Conservation (phyloP, 163 green algal genomes). For the Trebouxia gelatinosa region DNA sequence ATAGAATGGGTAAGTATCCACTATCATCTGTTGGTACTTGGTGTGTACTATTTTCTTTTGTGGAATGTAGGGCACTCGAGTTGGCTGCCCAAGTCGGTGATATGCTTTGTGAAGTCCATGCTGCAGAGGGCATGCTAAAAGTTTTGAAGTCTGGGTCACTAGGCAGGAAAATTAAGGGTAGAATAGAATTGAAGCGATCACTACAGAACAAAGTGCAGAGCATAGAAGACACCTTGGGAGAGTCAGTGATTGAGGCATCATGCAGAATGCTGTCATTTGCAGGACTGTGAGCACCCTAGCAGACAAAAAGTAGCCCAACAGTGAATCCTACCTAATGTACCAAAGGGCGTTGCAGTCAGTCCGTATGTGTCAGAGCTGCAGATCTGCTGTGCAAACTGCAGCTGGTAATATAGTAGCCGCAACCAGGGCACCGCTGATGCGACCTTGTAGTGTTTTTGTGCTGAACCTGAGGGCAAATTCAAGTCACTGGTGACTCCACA, state of each 20-base stretch:
- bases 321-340: not conserved
- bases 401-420: too few relatives aligned
- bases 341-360: not conserved
- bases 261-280: slow-evolving; percentile 13
- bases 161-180: not conserved
- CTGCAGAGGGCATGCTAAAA: slow-evolving; percentile 20
- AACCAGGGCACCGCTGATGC: too few relatives aligned
- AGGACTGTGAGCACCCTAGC: not conserved
- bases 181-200: slow-evolving; percentile 4
- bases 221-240: not conserved
- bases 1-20: too few relatives aligned
- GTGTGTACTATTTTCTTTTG: not conserved
- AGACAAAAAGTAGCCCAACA: not conserved
- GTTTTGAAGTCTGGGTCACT: not conserved
- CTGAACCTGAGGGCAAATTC: too few relatives aligned
- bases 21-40: not conserved
- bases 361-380: not conserved
- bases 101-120: slow-evolving; percentile 20
- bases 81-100: slow-evolving; percentile 1
- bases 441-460: too few relatives aligned
- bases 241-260: not conserved
- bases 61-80: not conserved
- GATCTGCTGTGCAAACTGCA: not conserved
- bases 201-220: not conserved
- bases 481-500: too few relatives aligned